Conservation (phyloP, 179 eudicot genomes). For the Beta lomatogona region DNA sequence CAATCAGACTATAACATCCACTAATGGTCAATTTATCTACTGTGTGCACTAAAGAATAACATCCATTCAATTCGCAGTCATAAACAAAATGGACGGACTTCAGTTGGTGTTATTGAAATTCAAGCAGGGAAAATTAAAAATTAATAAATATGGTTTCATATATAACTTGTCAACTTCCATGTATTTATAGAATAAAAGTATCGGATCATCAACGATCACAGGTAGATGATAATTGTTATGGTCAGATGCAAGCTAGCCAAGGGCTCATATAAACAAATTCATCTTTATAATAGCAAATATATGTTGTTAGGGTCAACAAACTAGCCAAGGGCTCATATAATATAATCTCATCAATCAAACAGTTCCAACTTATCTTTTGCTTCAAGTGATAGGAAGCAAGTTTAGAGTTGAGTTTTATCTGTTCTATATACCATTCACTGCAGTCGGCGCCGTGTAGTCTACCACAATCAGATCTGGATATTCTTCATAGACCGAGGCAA, state of each 20-base stretch:
- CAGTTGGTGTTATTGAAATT: no score
- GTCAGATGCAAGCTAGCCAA: neutral
- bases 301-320: neutral
- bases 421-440: conserved; percentile 65
- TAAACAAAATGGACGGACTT: no score
- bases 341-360: neutral
- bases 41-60: neutral
- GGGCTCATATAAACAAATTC: neutral
- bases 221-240: neutral
- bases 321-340: neutral
- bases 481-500: conserved; percentile 56
- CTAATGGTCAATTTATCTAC: neutral
- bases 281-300: neutral
- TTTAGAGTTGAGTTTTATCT: neutral
- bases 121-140: no score
- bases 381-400: neutral
- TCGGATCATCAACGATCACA: neutral
- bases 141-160: no score
- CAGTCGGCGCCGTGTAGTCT: conserved; percentile 82
- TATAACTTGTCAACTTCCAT: neutral
- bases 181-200: neutral
- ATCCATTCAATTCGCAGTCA: no score
- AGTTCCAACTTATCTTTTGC: neutral
- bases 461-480: conserved; percentile 79
- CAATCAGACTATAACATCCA: neutral